A percentile compares a stretch with the other conserved stretches of the same genome.
Evolutionary conservation across 2,329 filamentous ascomycete genomes (phyloP).

Genomic region (Fusarium nisikadoi): DNA sequence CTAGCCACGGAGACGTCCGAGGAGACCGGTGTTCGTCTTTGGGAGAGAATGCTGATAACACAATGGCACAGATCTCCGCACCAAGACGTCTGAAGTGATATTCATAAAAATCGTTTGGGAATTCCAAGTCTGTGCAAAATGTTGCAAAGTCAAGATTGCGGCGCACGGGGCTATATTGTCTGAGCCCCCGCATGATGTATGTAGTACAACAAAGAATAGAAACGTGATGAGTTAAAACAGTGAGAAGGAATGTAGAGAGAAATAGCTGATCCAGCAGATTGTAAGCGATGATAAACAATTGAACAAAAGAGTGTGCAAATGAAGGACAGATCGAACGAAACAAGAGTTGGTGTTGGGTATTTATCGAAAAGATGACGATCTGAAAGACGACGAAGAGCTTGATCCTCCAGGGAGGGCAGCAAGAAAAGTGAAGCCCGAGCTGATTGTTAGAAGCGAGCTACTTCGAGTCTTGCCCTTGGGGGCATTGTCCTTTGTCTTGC

Average conservation of each 20-base stretch:
- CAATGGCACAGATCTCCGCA: constrained; percentile 39
- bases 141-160: constrained; percentile 29
- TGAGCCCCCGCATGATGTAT: constrained; percentile 29
- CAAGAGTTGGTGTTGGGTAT: not conserved
- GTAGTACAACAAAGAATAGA: constrained; percentile 1
- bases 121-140: constrained; percentile 25
- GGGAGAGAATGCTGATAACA: constrained; percentile 36
- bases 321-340: constrained; percentile 26
- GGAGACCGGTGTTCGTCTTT: not conserved
- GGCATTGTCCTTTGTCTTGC: constrained; percentile 41
- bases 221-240: not conserved
- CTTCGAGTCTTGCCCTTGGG: constrained; percentile 40
- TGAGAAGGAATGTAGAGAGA: not conserved
- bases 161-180: constrained; percentile 26
- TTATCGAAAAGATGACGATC: constrained; percentile 45
- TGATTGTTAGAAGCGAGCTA: constrained; percentile 43
- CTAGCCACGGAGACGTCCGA: constrained; percentile 40
- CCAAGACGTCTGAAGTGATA: constrained; percentile 35
- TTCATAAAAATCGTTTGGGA: constrained; percentile 40
- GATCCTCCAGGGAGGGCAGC: constrained; percentile 42
- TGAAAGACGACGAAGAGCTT: constrained; percentile 34
- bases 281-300: constrained; percentile 2
- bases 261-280: not conserved
- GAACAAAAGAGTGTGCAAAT: constrained; percentile 25
- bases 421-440: constrained; percentile 44